Percentiles rank a stretch among this genome's conserved stretches.
Conservation (phyloP, 2,329 filamentous ascomycete genomes). For the Fusarium temperatum region DNA sequence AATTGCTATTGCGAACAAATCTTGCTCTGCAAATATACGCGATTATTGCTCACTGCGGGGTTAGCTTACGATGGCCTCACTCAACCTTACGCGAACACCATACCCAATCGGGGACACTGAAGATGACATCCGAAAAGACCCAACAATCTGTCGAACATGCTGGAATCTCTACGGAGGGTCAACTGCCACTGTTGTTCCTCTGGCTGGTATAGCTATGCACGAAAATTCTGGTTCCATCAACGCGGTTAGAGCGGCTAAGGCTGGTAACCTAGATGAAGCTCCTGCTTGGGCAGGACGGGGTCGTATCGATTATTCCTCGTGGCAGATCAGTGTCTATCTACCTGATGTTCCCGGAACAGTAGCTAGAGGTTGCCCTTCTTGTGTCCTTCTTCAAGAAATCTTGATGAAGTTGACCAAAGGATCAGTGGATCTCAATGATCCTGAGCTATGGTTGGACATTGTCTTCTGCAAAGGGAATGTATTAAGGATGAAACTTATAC, state of each 20-base stretch:
- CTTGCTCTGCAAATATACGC: not conserved
- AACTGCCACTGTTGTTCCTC: constrained; percentile 1
- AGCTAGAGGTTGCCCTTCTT: constrained; percentile 17
- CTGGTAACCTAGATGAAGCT: not conserved
- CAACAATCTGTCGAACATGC: constrained; percentile 22
- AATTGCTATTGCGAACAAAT: not conserved
- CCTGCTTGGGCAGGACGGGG: constrained; percentile 17
- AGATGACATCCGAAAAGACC: constrained; percentile 22
- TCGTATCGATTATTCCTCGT: constrained; percentile 29
- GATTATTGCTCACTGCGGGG: constrained; percentile 8
- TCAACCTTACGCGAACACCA: constrained; percentile 10
- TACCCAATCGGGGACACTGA: constrained; percentile 18
- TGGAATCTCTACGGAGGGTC: constrained; percentile 34
- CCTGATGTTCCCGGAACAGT: constrained; percentile 8
- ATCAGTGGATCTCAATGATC: not conserved
- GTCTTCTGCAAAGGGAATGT: constrained; percentile 33
- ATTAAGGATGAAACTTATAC: not conserved
- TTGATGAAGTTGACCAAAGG: constrained; percentile 18
- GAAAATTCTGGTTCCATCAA: constrained; percentile 21
- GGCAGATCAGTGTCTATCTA: constrained; percentile 14
- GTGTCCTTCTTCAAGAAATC: constrained; percentile 4
- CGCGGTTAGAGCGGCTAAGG: constrained; percentile 1
- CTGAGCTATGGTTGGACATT: constrained; percentile 11
- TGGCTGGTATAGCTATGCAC: constrained; percentile 30
- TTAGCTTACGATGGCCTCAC: constrained; percentile 18